Conservation (phyloP, 495 filamentous ascomycete species). For the Penicillium maclennaniae region DNA sequence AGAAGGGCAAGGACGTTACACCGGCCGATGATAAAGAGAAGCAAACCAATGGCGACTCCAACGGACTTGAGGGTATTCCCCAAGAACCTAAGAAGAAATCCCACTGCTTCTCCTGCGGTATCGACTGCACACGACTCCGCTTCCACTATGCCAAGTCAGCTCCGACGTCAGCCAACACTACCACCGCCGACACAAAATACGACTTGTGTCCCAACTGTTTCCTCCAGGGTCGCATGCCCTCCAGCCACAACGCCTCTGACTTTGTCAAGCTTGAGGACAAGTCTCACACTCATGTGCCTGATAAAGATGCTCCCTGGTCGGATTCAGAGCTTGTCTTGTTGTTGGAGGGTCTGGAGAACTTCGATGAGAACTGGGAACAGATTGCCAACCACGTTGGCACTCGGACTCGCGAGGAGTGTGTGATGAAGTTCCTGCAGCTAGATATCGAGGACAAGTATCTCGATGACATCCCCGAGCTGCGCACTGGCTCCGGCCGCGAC, state of each 20-base stretch:
- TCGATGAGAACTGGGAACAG: slow-evolving; percentile 91
- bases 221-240: slow-evolving; percentile 72
- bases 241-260: slow-evolving; percentile 63
- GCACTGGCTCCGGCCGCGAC: slow-evolving; percentile 67
- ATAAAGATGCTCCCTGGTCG: slow-evolving; percentile 82
- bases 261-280: slow-evolving; percentile 87
- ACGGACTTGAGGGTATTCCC: slow-evolving; percentile 51
- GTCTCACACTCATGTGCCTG: slow-evolving; percentile 66
- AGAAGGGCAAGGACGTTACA: slow-evolving; percentile 78
- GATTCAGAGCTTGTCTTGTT: slow-evolving; percentile 82
- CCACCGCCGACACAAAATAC: slow-evolving; percentile 61
- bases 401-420: slow-evolving; percentile 91
- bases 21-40: slow-evolving; percentile 57
- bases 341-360: slow-evolving; percentile 84
- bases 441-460: slow-evolving; percentile 89
- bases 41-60: slow-evolving; percentile 73
- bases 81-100: slow-evolving; percentile 65
- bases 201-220: slow-evolving; percentile 90
- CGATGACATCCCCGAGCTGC: slow-evolving; percentile 65
- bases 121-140: slow-evolving; percentile 87
- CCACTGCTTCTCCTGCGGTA: slow-evolving; percentile 85
- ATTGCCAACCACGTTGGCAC: slow-evolving; percentile 89
- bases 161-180: slow-evolving; percentile 52
- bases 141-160: slow-evolving; percentile 75
- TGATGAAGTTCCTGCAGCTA: slow-evolving; percentile 88